phyloP scores from a whole-genome alignment of 2,329 filamentous ascomycete species.

The Macrophomina phaseolina region DNA sequence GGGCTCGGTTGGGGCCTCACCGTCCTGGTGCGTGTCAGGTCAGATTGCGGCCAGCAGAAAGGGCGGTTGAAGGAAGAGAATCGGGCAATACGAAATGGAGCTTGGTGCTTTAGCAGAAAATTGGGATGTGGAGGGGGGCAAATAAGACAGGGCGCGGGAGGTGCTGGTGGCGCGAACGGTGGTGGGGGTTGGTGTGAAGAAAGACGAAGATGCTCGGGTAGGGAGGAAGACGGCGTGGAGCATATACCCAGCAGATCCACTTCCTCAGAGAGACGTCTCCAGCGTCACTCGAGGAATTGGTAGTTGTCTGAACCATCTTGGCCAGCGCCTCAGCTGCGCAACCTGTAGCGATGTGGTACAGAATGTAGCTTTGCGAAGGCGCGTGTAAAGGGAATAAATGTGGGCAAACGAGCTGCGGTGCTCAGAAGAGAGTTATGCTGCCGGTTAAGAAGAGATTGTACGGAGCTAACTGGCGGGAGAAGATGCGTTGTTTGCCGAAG shows the following conservation, averaged over 20 bases:
- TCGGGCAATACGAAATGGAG: too few relatives aligned
- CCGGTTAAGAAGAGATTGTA: too few relatives aligned
- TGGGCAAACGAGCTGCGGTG: background rate
- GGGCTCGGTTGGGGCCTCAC: constrained; percentile 58
- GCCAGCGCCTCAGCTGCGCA: background rate
- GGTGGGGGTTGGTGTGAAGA: background rate
- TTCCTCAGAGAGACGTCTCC: constrained; percentile 17
- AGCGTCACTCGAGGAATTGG: background rate
- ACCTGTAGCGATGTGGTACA: background rate
- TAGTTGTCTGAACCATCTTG: constrained; percentile 1
- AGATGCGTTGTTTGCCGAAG: too few relatives aligned
- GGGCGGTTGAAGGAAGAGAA: too few relatives aligned
- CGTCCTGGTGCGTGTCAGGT: constrained; percentile 8
- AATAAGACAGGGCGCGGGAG: background rate
- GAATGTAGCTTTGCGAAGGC: background rate
- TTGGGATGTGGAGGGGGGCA: background rate
- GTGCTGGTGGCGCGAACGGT: background rate
- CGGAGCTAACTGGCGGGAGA: too few relatives aligned
- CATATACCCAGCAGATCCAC: constrained; percentile 25
- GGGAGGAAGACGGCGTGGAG: background rate
- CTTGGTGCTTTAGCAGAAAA: too few relatives aligned
- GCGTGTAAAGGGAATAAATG: background rate
- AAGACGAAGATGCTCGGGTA: background rate
- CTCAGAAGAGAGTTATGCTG: background rate
- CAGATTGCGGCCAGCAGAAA: background rate